Conservation (phyloP, 345 rosid species). For the Lagerstroemia speciosa region DNA sequence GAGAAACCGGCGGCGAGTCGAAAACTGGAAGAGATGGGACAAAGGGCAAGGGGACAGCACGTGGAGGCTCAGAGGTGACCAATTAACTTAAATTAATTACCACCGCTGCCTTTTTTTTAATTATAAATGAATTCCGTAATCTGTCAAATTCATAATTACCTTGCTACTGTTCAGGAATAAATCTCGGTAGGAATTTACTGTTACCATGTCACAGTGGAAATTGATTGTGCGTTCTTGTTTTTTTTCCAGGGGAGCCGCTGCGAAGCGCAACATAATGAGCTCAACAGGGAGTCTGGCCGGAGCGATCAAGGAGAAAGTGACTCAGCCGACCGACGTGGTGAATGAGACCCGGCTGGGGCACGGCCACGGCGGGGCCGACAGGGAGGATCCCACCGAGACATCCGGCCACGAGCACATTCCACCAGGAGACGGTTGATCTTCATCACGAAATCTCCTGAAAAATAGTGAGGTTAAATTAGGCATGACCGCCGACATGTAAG, state of each 20-base stretch:
- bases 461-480: no score
- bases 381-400: conserved; percentile 2
- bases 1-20: neutral
- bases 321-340: conserved; percentile 10
- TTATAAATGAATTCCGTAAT: neutral
- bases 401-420: neutral
- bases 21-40: neutral
- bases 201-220: no score
- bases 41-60: neutral
- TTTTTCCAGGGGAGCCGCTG: neutral
- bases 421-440: neutral
- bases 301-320: neutral
- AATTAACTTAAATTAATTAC: neutral
- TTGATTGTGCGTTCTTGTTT: neutral
- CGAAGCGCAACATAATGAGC: neutral
- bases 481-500: no score
- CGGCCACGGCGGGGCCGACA: neutral
- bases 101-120: neutral
- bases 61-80: conserved; percentile 5
- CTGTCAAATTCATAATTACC: no score
- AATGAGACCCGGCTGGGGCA: neutral
- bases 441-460: neutral
- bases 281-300: neutral
- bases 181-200: no score
- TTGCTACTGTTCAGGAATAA: no score